Evolutionary conservation across 768 basidiomycete genomes (phyloP).

Genomic region (Leccinum uliginosum): DNA sequence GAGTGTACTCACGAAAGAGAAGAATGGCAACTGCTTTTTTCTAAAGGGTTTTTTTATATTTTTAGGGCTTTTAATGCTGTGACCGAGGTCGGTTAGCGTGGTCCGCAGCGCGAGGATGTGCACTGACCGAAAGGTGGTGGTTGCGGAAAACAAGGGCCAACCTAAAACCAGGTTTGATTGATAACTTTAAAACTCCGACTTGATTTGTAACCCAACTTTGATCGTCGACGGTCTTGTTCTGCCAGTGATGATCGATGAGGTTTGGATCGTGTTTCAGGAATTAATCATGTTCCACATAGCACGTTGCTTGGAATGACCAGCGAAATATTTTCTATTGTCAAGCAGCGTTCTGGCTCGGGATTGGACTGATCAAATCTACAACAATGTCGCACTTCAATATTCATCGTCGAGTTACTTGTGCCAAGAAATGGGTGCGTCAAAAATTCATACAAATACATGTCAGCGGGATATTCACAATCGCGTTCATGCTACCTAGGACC

Average conservation of each 20-base stretch:
- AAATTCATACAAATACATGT: neutral
- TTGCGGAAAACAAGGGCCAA: conserved; percentile 43
- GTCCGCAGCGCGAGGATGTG: conserved; percentile 13
- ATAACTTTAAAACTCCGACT: conserved; percentile 40
- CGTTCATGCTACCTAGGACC: neutral
- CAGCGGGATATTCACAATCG: neutral
- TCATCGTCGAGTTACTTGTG: neutral
- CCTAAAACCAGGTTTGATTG: conserved; percentile 19
- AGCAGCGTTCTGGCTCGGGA: neutral
- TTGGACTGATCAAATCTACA: neutral
- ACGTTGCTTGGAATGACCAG: neutral
- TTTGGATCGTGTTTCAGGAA: neutral
- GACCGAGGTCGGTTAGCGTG: conserved; percentile 17
- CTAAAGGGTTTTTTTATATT: conserved; percentile 62
- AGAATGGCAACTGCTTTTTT: conserved; percentile 74
- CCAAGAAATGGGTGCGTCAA: neutral
- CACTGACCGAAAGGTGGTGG: conserved; percentile 64
- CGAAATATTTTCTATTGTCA: neutral
- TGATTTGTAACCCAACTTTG: conserved; percentile 11
- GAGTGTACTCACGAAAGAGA: conserved; percentile 56
- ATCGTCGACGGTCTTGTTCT: neutral
- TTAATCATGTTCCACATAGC: neutral
- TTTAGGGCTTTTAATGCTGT: conserved; percentile 56
- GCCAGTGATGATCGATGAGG: no score
- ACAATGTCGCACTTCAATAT: neutral